Percentiles rank a stretch among this genome's conserved stretches.
Evolutionary conservation across 495 filamentous ascomycete species (phyloP).

Genomic region (Hamigera avellanea): DNA sequence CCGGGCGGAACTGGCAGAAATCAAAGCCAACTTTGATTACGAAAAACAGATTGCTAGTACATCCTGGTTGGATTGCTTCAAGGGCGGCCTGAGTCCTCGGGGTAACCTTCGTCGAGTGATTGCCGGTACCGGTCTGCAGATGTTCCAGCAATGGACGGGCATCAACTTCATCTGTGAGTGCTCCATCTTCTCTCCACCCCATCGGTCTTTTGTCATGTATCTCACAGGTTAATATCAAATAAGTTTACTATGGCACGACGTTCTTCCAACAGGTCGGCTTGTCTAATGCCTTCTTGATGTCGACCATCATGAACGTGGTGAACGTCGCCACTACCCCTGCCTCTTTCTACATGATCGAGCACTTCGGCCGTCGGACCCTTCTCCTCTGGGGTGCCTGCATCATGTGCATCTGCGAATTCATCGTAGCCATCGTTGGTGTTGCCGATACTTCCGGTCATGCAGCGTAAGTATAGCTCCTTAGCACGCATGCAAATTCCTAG

Average conservation of each 20-base stretch:
- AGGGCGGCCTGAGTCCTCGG: slow-evolving; percentile 36
- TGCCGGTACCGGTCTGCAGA: slow-evolving; percentile 55
- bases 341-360: slow-evolving; percentile 65
- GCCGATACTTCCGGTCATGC: slow-evolving; percentile 22
- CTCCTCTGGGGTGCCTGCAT: slow-evolving; percentile 57
- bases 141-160: slow-evolving; percentile 68
- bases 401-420: slow-evolving; percentile 50
- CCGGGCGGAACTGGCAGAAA: slow-evolving; percentile 49
- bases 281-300: slow-evolving; percentile 56
- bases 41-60: slow-evolving; percentile 43
- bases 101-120: slow-evolving; percentile 54
- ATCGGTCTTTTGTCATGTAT: slow-evolving; percentile 14
- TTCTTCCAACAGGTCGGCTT: slow-evolving; percentile 53
- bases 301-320: slow-evolving; percentile 52
- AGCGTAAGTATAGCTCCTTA: slow-evolving; percentile 8
- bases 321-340: slow-evolving; percentile 57
- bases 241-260: slow-evolving; percentile 55
- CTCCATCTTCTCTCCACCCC: too few species aligned
- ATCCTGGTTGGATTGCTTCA: slow-evolving; percentile 50
- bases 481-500: neutral
- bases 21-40: slow-evolving; percentile 54
- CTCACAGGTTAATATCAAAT: slow-evolving; percentile 29
- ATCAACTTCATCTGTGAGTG: slow-evolving; percentile 54
- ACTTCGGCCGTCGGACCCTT: slow-evolving; percentile 59
- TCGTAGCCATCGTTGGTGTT: slow-evolving; percentile 46